A percentile compares a stretch with the other conserved stretches of the same genome.
phyloP scores from a whole-genome alignment of 352 stramenopile genomes.

The Heterotrichella gracilis region DNA sequence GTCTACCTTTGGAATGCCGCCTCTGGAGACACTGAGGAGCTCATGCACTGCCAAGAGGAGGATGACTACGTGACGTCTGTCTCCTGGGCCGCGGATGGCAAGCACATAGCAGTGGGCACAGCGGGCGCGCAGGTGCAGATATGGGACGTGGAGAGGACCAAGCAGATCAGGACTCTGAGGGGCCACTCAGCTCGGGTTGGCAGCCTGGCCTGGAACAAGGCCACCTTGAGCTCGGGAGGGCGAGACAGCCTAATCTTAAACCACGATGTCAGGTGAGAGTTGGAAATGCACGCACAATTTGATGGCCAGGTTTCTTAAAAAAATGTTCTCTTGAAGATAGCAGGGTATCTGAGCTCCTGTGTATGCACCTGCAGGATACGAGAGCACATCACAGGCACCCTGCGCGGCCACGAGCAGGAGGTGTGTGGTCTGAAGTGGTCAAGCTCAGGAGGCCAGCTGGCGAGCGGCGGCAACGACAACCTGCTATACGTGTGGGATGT shows the following conservation, averaged over 20 bases:
- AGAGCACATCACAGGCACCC: conserved; percentile 46
- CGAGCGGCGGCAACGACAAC: conserved; percentile 90
- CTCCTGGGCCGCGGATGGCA: conserved; percentile 53
- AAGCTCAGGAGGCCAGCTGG: conserved; percentile 60
- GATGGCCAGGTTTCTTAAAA: no score
- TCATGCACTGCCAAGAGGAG: conserved; percentile 42
- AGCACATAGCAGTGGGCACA: conserved; percentile 69
- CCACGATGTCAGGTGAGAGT: conserved; percentile 59
- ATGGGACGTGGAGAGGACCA: conserved; percentile 63
- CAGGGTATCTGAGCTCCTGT: no score
- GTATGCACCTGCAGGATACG: no score
- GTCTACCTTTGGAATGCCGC: conserved; percentile 93
- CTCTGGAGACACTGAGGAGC: conserved; percentile 65
- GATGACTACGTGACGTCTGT: conserved; percentile 81
- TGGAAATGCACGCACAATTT: no score
- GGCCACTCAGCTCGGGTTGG: conserved; percentile 55
- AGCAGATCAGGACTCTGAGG: conserved; percentile 58
- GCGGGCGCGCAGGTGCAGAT: conserved; percentile 62
- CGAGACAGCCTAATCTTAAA: conserved; percentile 68
- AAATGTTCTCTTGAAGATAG: no score
- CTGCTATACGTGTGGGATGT: conserved; percentile 65
- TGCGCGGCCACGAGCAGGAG: conserved; percentile 71
- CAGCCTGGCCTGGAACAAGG: conserved; percentile 71
- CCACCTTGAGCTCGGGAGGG: conserved; percentile 56
- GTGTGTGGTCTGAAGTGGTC: conserved; percentile 85